These are phyloP conservation scores for Yamadazyma atlantica DNA, from an alignment of 1,139 yeast genomes.

Conservation along the genomic window DNA sequence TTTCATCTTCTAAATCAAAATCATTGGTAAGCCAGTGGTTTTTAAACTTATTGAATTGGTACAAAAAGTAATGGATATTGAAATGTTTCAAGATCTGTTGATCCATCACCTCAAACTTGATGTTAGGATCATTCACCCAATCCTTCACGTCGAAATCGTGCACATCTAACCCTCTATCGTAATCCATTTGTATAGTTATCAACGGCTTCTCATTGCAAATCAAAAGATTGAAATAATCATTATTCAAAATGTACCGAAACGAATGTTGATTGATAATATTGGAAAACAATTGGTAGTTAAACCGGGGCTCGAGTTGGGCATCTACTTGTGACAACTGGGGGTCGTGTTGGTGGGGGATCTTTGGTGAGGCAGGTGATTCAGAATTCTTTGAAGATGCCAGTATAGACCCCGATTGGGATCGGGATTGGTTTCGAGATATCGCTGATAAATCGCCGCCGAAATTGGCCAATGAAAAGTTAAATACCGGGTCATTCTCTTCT, in stretches of 20 bases:
- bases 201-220: conserved; percentile 2
- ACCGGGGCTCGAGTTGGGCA: neutral
- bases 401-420: neutral
- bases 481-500: conserved; percentile 5
- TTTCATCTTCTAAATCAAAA: conserved; percentile 6
- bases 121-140: conserved; percentile 7
- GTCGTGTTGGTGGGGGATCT: no score
- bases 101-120: conserved; percentile 8
- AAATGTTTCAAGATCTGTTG: conserved; percentile 9
- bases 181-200: conserved; percentile 4
- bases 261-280: conserved; percentile 6
- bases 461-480: conserved; percentile 4
- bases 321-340: no score
- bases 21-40: conserved; percentile 3
- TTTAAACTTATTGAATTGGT: conserved; percentile 5
- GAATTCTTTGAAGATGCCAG: neutral
- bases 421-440: neutral
- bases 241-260: conserved; percentile 3
- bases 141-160: conserved; percentile 12
- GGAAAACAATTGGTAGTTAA: conserved; percentile 6
- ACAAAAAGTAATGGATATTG: conserved; percentile 11
- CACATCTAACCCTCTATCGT: conserved; percentile 9
- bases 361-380: no score
- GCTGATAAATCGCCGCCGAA: conserved; percentile 1
- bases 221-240: conserved; percentile 8